Conservation (phyloP, 768 basidiomycete genomes). For the Trametes sanguinea region DNA sequence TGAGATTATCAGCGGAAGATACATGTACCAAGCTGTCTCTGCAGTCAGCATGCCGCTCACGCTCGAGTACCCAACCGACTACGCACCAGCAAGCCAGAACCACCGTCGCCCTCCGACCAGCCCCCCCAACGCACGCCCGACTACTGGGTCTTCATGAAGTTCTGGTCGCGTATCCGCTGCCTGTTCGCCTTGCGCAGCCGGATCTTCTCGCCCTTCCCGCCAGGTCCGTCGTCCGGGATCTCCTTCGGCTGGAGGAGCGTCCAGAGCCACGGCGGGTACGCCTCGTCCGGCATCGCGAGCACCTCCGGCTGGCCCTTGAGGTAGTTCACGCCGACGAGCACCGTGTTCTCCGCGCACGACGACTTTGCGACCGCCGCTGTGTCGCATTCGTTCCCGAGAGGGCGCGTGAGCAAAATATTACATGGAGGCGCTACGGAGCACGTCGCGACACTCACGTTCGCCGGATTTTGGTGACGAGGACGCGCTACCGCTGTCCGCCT, state of each 20-base stretch:
- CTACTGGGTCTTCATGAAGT: constrained; percentile 84
- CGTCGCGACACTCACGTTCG: neutral
- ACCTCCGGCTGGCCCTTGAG: constrained; percentile 81
- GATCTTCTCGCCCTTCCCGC: constrained; percentile 58
- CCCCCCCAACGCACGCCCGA: neutral
- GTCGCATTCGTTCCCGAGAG: neutral
- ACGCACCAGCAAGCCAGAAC: constrained; percentile 4
- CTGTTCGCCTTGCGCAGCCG: constrained; percentile 62
- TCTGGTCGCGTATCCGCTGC: constrained; percentile 74
- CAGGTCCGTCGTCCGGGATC: constrained; percentile 70
- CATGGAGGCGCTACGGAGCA: neutral
- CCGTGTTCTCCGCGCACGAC: constrained; percentile 70
- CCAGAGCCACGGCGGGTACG: constrained; percentile 93
- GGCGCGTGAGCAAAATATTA: neutral
- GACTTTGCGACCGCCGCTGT: constrained; percentile 41
- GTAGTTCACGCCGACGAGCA: constrained; percentile 79
- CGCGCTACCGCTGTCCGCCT: neutral
- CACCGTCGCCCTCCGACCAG: neutral
- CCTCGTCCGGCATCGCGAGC: constrained; percentile 74
- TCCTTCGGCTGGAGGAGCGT: constrained; percentile 62
- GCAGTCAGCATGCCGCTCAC: neutral
- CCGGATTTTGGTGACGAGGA: neutral
- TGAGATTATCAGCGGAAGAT: constrained; percentile 3
- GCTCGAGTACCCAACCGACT: neutral
- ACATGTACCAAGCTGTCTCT: constrained; percentile 15